Evolutionary conservation across 306 rosid genomes (phyloP), one percentile per base, ranked within the genome.

Genomic region (Citrullus colocynthis): DNA sequence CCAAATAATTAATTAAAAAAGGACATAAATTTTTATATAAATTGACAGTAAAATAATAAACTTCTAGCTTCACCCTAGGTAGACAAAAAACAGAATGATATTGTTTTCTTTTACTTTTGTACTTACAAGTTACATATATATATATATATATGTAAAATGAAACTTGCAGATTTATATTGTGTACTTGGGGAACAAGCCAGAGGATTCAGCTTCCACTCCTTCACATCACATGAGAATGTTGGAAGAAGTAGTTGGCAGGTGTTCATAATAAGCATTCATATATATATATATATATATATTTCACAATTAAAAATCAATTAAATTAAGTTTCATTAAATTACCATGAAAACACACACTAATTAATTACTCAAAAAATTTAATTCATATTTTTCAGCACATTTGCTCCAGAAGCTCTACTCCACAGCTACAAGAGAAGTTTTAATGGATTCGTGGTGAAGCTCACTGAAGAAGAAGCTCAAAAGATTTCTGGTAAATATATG

Each of bases 111-210:
- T 9, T 44, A 11, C 4, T 10, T 48, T 3, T 56, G 30, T n/a
- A 56, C 24, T 48, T 48, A 42, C 15, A 24, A 24, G 28, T 24
- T 24, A 24, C 1, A 24, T 24, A 24, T 24, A 24, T 24, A 24
- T 24, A 24, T 24, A 8, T 11, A 15, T 62, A 10, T 6, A 3
- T 14, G 17, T 62, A 36, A 62, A 62, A 62, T 15, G 54, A 48
- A 48, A 5, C 3, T 65, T 9, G 63, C 32, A 62, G 69, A 62
- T 16, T 14, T 62, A 62, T 32, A 62, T 62, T 69, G 84, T 84
- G 15, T 86, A 86, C 69, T 52, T 86, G 85, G 89, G 89, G 6
- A 67, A 61, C 37, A 85, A 78, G 62, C 86, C 80, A 17, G 58
- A 77, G 65, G 82, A 74, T 74, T 5, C 60, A 41, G 55, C 55